Base-by-base conservation (phyloP, 805 yeast species). In the Yamadazyma phyllophila region DNA sequence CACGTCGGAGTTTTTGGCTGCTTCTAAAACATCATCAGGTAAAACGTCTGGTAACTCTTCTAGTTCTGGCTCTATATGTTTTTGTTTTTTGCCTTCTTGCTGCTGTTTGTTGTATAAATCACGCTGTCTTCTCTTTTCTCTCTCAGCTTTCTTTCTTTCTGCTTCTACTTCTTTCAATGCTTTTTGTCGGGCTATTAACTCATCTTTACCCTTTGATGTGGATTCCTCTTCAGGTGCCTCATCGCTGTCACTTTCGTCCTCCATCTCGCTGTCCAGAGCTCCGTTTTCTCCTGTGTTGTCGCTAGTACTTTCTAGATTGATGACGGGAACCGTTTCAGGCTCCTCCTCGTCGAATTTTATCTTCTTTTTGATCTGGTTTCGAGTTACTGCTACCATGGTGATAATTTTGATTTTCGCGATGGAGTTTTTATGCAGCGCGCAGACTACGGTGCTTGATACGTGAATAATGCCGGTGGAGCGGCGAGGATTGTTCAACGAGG, bases 141-240 rank as follows among this genome's bases (percentile, higher is more conserved):
- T 63, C 40, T 65, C 72, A 20, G 50, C 56, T 39, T 48, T 54
- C 39, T 56, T 65, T 38, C 44, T 43, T 45, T 63, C 60, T 40
- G 56, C 59, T 45, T 63, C 60, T 35, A 52, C 38, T 41, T 51
- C 48, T 33, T 52, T 44, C 26, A 51, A 53, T 34, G 62, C 58
- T 31, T 57, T 56, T 45, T 63, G 61, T 43, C 58, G 57, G 32
- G 61, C 58, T 36, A 67, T 46, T 37, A 60, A 47, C 2, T 55
- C 58, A 35, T 60, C 46, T 41, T 61, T 68, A 29, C 68, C 53
- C 32, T 52, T 50, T 7, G 58, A 45, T 5, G 66, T 64, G 7
- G 73, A 64, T 46, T 71, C 76, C 50, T 71, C 76, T 55, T 71
- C 76, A 12, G 77, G 77, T 1, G 76, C 76, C 7, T 67, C 73